Percentiles rank a stretch among this genome's conserved stretches.
Evolutionary conservation across 2,329 filamentous ascomycete species (phyloP).

Genomic region (Curvularia hawaiiensis): DNA sequence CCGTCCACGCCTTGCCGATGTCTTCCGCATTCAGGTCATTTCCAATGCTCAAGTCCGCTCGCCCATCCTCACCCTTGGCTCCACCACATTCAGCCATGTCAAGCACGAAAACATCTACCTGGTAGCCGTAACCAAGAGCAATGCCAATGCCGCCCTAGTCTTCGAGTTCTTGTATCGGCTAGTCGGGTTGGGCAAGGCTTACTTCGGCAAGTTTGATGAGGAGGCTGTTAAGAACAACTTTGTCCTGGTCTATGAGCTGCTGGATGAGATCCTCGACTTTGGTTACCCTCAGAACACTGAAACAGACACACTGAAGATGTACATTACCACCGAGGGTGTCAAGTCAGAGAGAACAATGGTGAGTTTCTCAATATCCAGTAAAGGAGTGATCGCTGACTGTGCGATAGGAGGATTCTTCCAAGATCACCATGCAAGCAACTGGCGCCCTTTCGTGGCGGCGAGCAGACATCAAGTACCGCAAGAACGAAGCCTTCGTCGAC

Average conservation of each 20-base stretch:
- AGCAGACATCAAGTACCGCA: conserved; percentile 97
- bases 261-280: conserved; percentile 98
- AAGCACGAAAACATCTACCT: conserved; percentile 99
- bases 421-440: conserved; percentile 99
- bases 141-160: conserved; percentile 96
- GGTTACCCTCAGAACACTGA: conserved; percentile 99
- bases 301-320: conserved; percentile 99
- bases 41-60: conserved; percentile 97
- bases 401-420: conserved; percentile 79
- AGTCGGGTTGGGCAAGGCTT: conserved; percentile 87
- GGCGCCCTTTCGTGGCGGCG: conserved; percentile 96
- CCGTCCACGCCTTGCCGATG: conserved; percentile 93
- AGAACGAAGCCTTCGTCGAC: conserved; percentile 99
- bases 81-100: conserved; percentile 98
- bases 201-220: conserved; percentile 99
- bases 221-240: conserved; percentile 99
- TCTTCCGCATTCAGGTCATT: conserved; percentile 99
- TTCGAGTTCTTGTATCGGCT: conserved; percentile 98
- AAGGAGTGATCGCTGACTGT: conserved; percentile 21
- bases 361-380: conserved; percentile 9
- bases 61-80: conserved; percentile 94
- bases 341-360: conserved; percentile 80
- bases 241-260: conserved; percentile 94
- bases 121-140: conserved; percentile 97
- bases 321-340: conserved; percentile 98